These are phyloP conservation scores for Golubevia sp. DNA, from an alignment of 1,284 basidiomycete species.

Conservation along the genomic window DNA sequence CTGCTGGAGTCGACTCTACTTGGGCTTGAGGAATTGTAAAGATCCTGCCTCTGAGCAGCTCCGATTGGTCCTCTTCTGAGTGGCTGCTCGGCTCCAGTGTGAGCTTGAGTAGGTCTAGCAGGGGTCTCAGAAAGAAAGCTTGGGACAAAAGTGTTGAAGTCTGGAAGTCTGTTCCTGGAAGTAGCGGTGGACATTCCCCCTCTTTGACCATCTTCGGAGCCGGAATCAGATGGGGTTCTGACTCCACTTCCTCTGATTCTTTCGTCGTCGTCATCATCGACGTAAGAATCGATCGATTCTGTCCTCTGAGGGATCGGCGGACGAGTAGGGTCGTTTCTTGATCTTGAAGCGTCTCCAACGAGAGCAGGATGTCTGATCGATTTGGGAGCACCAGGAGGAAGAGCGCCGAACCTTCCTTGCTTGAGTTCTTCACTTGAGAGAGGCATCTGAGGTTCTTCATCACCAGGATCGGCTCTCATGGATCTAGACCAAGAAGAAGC, in stretches of 20 bases:
- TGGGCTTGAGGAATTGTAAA: too few relatives aligned
- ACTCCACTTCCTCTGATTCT: neutral
- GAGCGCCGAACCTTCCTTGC: slow-evolving; percentile 10
- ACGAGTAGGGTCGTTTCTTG: neutral
- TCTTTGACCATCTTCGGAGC: slow-evolving; percentile 1
- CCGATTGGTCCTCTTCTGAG: too few relatives aligned
- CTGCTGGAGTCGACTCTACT: too few relatives aligned
- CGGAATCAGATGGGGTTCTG: slow-evolving; percentile 2
- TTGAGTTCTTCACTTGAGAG: slow-evolving; percentile 4
- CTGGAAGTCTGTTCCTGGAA: neutral
- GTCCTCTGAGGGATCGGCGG: slow-evolving; percentile 1
- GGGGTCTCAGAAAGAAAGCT: slow-evolving; percentile 2
- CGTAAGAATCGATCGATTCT: slow-evolving; percentile 7
- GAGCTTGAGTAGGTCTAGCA: too few relatives aligned
- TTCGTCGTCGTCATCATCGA: neutral
- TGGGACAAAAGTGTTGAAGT: slow-evolving; percentile 6
- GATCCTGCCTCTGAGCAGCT: too few relatives aligned
- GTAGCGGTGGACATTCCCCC: neutral
- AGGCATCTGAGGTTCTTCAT: slow-evolving; percentile 14
- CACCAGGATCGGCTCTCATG: slow-evolving; percentile 4
- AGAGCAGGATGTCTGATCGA: neutral
- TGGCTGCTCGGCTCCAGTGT: too few relatives aligned
- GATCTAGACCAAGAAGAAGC: slow-evolving; percentile 7
- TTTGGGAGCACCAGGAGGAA: neutral
- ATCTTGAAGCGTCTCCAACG: neutral